phyloP scores from a whole-genome alignment of 345 rosid species.

The Hirschfeldia incana region DNA sequence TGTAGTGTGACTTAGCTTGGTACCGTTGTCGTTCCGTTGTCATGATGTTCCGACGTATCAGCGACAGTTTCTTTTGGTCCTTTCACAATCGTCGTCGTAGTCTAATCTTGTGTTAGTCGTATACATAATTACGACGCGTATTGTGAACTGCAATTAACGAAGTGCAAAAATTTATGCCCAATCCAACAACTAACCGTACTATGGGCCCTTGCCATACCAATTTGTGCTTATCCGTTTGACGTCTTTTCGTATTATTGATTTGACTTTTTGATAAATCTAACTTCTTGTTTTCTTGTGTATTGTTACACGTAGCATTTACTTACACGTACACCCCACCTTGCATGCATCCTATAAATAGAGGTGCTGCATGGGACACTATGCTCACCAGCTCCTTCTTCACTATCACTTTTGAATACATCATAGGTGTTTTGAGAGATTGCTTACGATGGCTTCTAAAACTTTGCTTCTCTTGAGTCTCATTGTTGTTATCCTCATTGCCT shows the following conservation, averaged over 20 bases:
- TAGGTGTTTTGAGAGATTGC: not conserved
- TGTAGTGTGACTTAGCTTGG: no score
- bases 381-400: constrained; percentile 1
- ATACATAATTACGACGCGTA: not conserved
- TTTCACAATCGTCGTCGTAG: not conserved
- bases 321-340: not conserved
- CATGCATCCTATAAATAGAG: constrained; percentile 15
- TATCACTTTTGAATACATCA: not conserved
- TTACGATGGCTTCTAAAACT: constrained; percentile 18
- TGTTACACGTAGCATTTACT: not conserved
- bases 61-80: no score
- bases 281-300: not conserved
- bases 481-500: constrained; percentile 21
- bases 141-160: not conserved
- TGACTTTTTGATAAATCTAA: not conserved
- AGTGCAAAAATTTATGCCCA: not conserved
- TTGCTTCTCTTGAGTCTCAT: constrained; percentile 24
- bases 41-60: no score
- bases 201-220: constrained; percentile 9
- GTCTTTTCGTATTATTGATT: not conserved
- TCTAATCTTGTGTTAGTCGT: not conserved
- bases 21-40: no score
- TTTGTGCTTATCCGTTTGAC: constrained; percentile 1
- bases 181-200: constrained; percentile 12
- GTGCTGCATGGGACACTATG: not conserved